Base-by-base conservation (phyloP, 257 asterid species). In the Ligustrum vulgare region DNA sequence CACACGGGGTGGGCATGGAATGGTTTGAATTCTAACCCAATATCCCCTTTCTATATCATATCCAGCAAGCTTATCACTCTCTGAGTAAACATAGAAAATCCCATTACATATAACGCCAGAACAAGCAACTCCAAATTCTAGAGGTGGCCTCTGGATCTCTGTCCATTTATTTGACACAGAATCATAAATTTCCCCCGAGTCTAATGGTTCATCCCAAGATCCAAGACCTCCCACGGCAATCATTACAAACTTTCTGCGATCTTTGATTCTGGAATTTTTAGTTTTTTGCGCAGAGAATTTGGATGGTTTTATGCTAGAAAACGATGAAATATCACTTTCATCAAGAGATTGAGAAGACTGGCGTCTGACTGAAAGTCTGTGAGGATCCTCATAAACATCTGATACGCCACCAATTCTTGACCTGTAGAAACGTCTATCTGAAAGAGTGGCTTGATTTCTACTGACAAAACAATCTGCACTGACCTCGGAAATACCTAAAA, bases 321-420 rank as follows among this genome's bases (percentile, higher is more conserved):
- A 39, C 13, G 75, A 60, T 49, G 92, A 82, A 73, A 72, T 70
- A 13, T 88, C 96, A 13, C 86, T 92, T 71, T 86, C 99, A 35
- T 94, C 96, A 6, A 79, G 84, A 47, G 97, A 87, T 67, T 80
- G 84, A 71, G 91, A 82, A 8, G 84, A 83, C 60, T 89, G 96
- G 31, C 98, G 91, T 75, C 98, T 81, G 10, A 93, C 89, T 0
- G 98, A 95, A 5, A 91, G 96, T 60, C 99, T 84, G 78, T 95
- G 99, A 58, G 99, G 99, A 83, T 95, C 99, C 82, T 95, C 98
- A 8, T 95, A 95, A 39, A 95, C 98, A 75, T 95, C 97, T 2
- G 93, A 89, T 8, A 77, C 88, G 10, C 96, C 98, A 41, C 91
- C 97, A 58, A 85, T 75, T 77, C 93, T 84, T 16, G 96, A 60